Evolutionary conservation across 2,329 filamentous ascomycete genomes (phyloP).

Genomic region (Fusarium succisae): DNA sequence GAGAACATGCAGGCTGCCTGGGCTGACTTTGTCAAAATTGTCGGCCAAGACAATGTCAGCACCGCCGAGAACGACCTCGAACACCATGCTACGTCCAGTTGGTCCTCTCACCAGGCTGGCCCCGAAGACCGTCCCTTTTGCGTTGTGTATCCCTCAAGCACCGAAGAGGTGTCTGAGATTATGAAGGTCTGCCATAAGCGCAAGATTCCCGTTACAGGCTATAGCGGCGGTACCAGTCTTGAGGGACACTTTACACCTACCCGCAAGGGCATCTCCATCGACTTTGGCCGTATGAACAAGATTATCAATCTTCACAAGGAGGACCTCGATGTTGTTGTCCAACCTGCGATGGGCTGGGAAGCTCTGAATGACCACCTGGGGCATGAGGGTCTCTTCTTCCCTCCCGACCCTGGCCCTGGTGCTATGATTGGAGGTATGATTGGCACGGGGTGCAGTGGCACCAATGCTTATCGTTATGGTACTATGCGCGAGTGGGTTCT

Average conservation of each 20-base stretch:
- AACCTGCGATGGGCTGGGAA: slow-evolving; percentile 89
- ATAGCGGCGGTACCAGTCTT: slow-evolving; percentile 87
- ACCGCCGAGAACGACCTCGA: slow-evolving; percentile 65
- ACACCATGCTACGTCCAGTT: slow-evolving; percentile 67
- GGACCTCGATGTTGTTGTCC: slow-evolving; percentile 79
- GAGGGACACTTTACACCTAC: slow-evolving; percentile 91
- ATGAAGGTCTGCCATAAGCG: slow-evolving; percentile 89
- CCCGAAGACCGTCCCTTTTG: slow-evolving; percentile 67
- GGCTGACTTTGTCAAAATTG: slow-evolving; percentile 72
- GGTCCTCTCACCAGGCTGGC: slow-evolving; percentile 67
- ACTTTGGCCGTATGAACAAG: slow-evolving; percentile 87
- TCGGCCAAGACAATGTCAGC: slow-evolving; percentile 72
- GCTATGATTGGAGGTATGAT: slow-evolving; percentile 94
- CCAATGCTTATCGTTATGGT: slow-evolving; percentile 91
- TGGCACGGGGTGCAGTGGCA: slow-evolving; percentile 77
- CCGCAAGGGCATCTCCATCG: slow-evolving; percentile 82
- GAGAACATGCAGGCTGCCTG: slow-evolving; percentile 75
- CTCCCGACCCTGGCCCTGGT: slow-evolving; percentile 88
- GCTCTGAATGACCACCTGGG: slow-evolving; percentile 79
- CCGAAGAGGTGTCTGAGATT: slow-evolving; percentile 84
- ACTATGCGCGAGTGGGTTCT: slow-evolving; percentile 97
- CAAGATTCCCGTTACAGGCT: slow-evolving; percentile 85
- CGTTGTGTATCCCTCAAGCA: slow-evolving; percentile 79
- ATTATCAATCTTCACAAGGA: slow-evolving; percentile 80
- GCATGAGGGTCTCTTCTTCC: slow-evolving; percentile 84